Evolutionary conservation across 257 asterid genomes (phyloP).

Genomic region (Solanum sitiens): DNA sequence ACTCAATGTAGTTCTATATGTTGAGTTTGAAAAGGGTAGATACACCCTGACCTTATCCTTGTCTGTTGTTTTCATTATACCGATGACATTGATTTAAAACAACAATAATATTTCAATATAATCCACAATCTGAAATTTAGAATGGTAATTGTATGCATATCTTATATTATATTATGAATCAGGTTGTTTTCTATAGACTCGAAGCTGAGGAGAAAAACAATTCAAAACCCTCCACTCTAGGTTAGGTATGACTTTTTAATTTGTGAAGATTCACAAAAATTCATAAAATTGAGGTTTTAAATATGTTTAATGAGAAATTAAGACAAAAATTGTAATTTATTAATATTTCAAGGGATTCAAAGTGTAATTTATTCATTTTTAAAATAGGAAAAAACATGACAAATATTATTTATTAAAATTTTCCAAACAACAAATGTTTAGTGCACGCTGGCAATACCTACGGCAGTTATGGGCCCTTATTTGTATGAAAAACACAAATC

Average conservation of each 20-base stretch:
- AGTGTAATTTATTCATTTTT: neutral
- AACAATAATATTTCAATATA: neutral
- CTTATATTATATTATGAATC: neutral
- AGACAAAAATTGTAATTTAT: neutral
- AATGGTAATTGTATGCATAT: accelerated
- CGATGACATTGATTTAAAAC: accelerated
- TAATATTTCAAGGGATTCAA: neutral
- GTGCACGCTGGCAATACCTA: neutral
- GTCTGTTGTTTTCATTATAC: neutral
- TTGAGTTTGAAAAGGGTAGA: neutral
- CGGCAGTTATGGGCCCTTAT: neutral
- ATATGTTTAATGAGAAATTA: neutral
- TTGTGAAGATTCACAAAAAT: too few species aligned
- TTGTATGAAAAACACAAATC: neutral
- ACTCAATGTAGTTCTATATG: neutral
- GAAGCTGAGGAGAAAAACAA: accelerated
- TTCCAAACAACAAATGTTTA: neutral
- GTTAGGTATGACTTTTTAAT: neutral
- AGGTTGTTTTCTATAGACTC: accelerated
- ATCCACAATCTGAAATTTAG: neutral
- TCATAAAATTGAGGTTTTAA: neutral
- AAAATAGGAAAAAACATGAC: neutral
- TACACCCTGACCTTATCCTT: neutral
- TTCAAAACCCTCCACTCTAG: neutral
- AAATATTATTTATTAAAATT: neutral